These are phyloP conservation scores for Mycotypha africana DNA, from an alignment of 371 early-diverging fungal genomes.

Conservation along the genomic window DNA sequence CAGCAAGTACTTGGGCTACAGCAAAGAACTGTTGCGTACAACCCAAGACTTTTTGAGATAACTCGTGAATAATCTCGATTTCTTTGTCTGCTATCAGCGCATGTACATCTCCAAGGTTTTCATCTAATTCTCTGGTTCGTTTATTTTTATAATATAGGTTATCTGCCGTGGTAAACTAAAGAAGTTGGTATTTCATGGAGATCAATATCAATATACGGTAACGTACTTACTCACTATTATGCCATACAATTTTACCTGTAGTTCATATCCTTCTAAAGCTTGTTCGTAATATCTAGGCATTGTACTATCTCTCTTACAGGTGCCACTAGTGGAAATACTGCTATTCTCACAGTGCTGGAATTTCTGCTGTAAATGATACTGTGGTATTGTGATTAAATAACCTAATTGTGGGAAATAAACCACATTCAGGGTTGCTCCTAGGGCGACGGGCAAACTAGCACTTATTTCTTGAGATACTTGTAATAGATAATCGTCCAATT, in stretches of 20 bases:
- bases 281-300: not conserved
- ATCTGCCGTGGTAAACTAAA: slow-evolving; percentile 64
- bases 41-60: slow-evolving; percentile 50
- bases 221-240: no score
- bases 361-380: slow-evolving; percentile 23
- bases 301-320: not conserved
- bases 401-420: slow-evolving; percentile 85
- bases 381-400: slow-evolving; percentile 67
- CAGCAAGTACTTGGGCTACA: slow-evolving; percentile 45
- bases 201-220: no score
- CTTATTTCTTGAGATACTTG: slow-evolving; percentile 59
- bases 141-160: slow-evolving; percentile 70
- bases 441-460: slow-evolving; percentile 37
- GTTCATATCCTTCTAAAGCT: slow-evolving; percentile 9
- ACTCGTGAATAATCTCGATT: slow-evolving; percentile 64
- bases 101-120: slow-evolving; percentile 71
- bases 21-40: slow-evolving; percentile 29
- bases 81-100: slow-evolving; percentile 68
- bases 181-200: not conserved
- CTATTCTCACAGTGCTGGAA: slow-evolving; percentile 36
- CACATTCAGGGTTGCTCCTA: slow-evolving; percentile 56
- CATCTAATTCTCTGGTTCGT: slow-evolving; percentile 67
- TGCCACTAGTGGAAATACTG: slow-evolving; percentile 11
- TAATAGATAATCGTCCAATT: slow-evolving; percentile 49
- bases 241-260: no score